Base-by-base conservation (phyloP, 768 basidiomycete species). In the Rhodotorula taiwanensis region DNA sequence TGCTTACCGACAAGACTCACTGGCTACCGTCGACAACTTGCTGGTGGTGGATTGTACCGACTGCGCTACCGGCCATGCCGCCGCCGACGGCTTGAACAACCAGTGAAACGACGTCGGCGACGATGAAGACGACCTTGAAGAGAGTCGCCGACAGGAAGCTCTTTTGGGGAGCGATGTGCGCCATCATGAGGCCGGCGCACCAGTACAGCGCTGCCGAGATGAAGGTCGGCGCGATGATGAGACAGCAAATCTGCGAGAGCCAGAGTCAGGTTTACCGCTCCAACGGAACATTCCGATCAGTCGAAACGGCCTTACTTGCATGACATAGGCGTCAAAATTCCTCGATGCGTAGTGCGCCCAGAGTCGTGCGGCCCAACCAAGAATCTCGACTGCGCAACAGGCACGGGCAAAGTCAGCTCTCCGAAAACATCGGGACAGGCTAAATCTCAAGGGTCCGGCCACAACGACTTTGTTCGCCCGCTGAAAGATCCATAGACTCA, bases 201-300 rank as follows among this genome's bases (percentile, higher is more conserved):
- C 61, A 59, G 61, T 67, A 68, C 20, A 68, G 51, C 1, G 62
- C 54, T 36, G 67, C 67, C 2, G 58, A 60, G 45, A 44, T 52
- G 57, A 68, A 68, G 7, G 62, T 63, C 25, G 67, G 67, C 0
- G 58, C 67, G 25, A 68, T 60, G 50, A 64, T 52, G 31, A 68
- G 55, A 14, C 36, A 15, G 41, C 60, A 57, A 34, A 62, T 62
- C 47, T 67, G 60, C 34, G 36, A 43, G 42, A 13, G 30, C 44
- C 0, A 30, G 20, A 52, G 23, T 47, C 14, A 34, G 44, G 28
- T 30, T 28, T 9, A 27, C 13, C 11, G 18, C 11, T 41, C 39
- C 39, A n/a, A n/a, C n/a, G n/a, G n/a, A n/a, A n/a, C n/a, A n/a
- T n/a, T n/a, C n/a, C n/a, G n/a, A n/a, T n/a, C n/a, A n/a, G 39